Percentiles rank a stretch among this genome's conserved stretches.
Conservation (phyloP, 2,329 filamentous ascomycete species). For the Stachybotrys chartarum region DNA sequence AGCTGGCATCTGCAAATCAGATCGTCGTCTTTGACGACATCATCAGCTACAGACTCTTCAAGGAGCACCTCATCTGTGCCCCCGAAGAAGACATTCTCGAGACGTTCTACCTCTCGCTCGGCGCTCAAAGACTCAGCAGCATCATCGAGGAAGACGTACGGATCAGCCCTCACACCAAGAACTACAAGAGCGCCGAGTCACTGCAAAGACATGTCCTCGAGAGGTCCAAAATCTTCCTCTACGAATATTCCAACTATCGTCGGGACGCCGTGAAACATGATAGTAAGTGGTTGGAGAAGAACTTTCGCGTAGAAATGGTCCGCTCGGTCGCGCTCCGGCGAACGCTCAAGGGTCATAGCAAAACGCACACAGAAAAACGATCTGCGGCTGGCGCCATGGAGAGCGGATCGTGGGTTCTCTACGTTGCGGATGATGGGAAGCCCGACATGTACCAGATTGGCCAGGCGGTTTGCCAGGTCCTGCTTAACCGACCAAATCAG, state of each 20-base stretch:
- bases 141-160: slow-evolving; percentile 72
- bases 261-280: slow-evolving; percentile 79
- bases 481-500: slow-evolving; percentile 77
- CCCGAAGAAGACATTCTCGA: slow-evolving; percentile 87
- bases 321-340: slow-evolving; percentile 70
- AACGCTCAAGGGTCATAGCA: slow-evolving; percentile 62
- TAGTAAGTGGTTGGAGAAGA: slow-evolving; percentile 82
- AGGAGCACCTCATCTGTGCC: slow-evolving; percentile 73
- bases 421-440: slow-evolving; percentile 59
- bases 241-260: slow-evolving; percentile 65
- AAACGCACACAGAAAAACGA: slow-evolving; percentile 66
- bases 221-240: slow-evolving; percentile 80
- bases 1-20: slow-evolving; percentile 62
- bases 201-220: slow-evolving; percentile 80
- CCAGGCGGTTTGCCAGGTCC: slow-evolving; percentile 72
- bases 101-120: slow-evolving; percentile 74
- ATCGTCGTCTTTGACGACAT: slow-evolving; percentile 84
- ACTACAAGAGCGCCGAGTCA: slow-evolving; percentile 61
- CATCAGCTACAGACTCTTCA: slow-evolving; percentile 82
- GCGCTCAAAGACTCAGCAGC: slow-evolving; percentile 66
- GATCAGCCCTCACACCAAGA: slow-evolving; percentile 58
- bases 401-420: slow-evolving; percentile 58
- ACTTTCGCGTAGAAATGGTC: slow-evolving; percentile 71
- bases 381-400: slow-evolving; percentile 60
- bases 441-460: slow-evolving; percentile 90